These are phyloP conservation scores for Apophysomyces variabilis DNA, from an alignment of 371 early-diverging fungal genomes.

Conservation along the genomic window DNA sequence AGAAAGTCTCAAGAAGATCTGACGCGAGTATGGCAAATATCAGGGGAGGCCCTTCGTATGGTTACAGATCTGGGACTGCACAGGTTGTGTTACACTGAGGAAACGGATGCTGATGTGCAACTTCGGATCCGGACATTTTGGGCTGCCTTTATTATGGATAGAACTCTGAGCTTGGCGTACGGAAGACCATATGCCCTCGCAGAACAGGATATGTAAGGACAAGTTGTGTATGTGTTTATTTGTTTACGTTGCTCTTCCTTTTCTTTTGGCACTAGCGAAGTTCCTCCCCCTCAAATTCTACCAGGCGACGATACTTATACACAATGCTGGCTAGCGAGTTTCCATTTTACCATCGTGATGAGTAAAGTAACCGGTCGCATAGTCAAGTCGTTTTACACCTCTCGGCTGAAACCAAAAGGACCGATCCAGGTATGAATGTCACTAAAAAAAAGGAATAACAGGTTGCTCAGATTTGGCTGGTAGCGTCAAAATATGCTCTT, in stretches of 20 bases:
- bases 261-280: background rate
- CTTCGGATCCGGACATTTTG: slow-evolving; percentile 17
- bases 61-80: slow-evolving; percentile 46
- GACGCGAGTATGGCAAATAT: slow-evolving; percentile 38
- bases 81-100: slow-evolving; percentile 17
- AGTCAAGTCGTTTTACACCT: slow-evolving; percentile 16
- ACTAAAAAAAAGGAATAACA: background rate
- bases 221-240: background rate
- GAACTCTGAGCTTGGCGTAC: slow-evolving; percentile 16
- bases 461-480: background rate
- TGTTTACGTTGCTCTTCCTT: background rate
- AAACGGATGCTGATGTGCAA: slow-evolving; percentile 13
- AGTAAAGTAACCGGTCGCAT: slow-evolving; percentile 21
- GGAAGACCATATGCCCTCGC: slow-evolving; percentile 19
- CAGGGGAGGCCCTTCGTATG: slow-evolving; percentile 49
- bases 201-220: slow-evolving; percentile 20
- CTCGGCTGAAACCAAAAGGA: slow-evolving; percentile 7
- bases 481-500: slow-evolving; percentile 2
- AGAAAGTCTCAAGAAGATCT: slow-evolving; percentile 23
- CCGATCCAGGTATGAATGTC: slow-evolving; percentile 1
- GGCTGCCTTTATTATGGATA: slow-evolving; percentile 18
- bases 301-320: background rate
- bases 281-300: background rate
- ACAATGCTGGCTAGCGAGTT: background rate
- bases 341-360: slow-evolving; percentile 14